These are phyloP conservation scores for Fusarium drepaniforme DNA, from an alignment of 2,329 filamentous ascomycete genomes.

Conservation along the genomic window DNA sequence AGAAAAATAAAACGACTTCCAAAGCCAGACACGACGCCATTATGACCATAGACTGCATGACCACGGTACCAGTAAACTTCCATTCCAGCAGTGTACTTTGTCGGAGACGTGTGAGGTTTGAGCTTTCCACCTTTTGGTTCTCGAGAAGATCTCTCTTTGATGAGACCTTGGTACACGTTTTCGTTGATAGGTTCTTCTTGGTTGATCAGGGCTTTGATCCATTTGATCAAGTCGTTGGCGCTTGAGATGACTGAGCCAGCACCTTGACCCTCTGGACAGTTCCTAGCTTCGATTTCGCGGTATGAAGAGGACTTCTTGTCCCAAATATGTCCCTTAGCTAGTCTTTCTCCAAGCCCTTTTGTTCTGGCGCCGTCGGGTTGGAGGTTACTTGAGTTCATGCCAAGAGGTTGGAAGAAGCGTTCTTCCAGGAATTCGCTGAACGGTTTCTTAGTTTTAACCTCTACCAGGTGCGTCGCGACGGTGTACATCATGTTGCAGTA, in stretches of 20 bases:
- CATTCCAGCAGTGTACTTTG: constrained; percentile 38
- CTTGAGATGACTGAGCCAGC: constrained; percentile 46
- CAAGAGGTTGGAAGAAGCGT: not conserved
- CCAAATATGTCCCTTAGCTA: constrained; percentile 25
- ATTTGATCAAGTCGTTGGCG: constrained; percentile 46
- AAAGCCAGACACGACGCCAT: constrained; percentile 43
- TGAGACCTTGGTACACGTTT: constrained; percentile 38
- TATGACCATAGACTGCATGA: constrained; percentile 41
- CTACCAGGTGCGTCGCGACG: not conserved
- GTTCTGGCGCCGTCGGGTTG: not conserved
- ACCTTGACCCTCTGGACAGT: constrained; percentile 45
- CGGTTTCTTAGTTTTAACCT: not conserved
- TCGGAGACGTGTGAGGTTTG: constrained; percentile 15
- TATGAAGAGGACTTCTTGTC: constrained; percentile 2
- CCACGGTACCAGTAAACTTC: constrained; percentile 39
- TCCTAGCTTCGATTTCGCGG: not conserved
- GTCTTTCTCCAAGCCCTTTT: not conserved
- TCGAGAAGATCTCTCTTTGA: constrained; percentile 30
- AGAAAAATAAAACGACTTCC: constrained; percentile 44
- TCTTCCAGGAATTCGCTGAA: not conserved
- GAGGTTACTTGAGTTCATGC: constrained; percentile 8
- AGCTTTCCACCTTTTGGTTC: constrained; percentile 20
- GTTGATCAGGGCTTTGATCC: constrained; percentile 44
- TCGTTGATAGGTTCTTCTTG: constrained; percentile 39
- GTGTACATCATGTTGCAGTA: constrained; percentile 33